Conservation (phyloP, 768 basidiomycete genomes). For the Boletus barrowsii region DNA sequence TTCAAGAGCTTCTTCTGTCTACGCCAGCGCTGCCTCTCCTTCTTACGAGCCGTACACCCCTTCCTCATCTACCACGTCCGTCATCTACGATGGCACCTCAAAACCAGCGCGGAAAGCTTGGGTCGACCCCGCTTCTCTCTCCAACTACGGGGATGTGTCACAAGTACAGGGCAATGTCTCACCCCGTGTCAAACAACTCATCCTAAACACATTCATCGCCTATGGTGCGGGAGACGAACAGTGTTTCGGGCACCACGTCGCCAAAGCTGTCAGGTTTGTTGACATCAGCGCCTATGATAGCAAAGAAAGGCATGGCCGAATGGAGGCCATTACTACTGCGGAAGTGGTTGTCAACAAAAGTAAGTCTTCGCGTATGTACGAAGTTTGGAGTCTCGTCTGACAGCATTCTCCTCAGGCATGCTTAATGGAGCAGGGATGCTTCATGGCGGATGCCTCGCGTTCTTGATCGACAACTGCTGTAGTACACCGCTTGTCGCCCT, state of each 20-base stretch:
- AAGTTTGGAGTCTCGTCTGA: background rate
- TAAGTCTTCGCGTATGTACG: conserved; percentile 27
- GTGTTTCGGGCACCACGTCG: conserved; percentile 60
- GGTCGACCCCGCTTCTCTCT: conserved; percentile 64
- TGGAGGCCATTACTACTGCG: conserved; percentile 60
- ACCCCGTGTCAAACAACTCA: conserved; percentile 61
- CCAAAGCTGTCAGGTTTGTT: conserved; percentile 56
- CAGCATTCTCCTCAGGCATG: conserved; percentile 47
- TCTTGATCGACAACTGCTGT: conserved; percentile 73
- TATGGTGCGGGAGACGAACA: conserved; percentile 69
- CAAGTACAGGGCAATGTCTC: conserved; percentile 63
- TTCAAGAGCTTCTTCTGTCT: conserved; percentile 25
- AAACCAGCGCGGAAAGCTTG: conserved; percentile 41
- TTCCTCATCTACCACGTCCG: conserved; percentile 24
- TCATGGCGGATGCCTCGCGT: conserved; percentile 73
- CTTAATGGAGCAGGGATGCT: conserved; percentile 74
- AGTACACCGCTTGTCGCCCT: conserved; percentile 67
- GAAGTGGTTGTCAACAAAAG: conserved; percentile 64
- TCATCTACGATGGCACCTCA: conserved; percentile 22
- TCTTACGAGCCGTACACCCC: conserved; percentile 26
- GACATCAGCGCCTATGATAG: conserved; percentile 53
- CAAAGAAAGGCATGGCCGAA: conserved; percentile 45
- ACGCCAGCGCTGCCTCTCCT: conserved; percentile 27
- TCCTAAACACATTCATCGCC: conserved; percentile 61
- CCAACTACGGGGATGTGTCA: conserved; percentile 55